Percentiles rank a stretch among this genome's conserved stretches.
These are phyloP conservation scores for Vararia minispora DNA, from an alignment of 768 basidiomycete species.

Conservation along the genomic window DNA sequence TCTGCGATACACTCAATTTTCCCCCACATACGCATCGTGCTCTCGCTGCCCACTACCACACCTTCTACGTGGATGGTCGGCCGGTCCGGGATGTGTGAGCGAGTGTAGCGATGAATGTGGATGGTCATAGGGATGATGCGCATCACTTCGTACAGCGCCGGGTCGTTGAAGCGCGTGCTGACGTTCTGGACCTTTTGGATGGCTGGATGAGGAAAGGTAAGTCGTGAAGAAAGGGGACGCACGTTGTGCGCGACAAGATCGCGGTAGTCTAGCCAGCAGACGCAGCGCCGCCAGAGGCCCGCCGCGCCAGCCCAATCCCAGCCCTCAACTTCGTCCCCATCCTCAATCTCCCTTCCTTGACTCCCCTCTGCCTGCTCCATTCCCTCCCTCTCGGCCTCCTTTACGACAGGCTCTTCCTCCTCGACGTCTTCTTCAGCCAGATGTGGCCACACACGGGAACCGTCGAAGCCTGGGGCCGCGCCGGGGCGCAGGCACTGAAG, in stretches of 20 bases:
- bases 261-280: conserved; percentile 50
- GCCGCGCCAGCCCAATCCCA: conserved; percentile 53
- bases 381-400: not conserved
- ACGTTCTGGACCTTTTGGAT: conserved; percentile 4
- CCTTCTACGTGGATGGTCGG: conserved; percentile 44
- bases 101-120: conserved; percentile 20
- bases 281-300: conserved; percentile 45
- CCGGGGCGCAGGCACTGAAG: conserved; percentile 19
- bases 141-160: conserved; percentile 30
- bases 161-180: conserved; percentile 20
- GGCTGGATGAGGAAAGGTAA: not conserved
- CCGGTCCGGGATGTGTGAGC: conserved; percentile 21
- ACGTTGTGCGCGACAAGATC: conserved; percentile 37
- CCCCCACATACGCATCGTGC: conserved; percentile 29
- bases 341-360: not conserved
- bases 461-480: conserved; percentile 16
- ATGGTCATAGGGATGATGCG: conserved; percentile 44
- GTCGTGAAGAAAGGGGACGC: not conserved
- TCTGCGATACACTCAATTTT: conserved; percentile 37
- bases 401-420: not conserved
- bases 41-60: conserved; percentile 29
- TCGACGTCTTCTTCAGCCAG: not conserved
- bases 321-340: conserved; percentile 23
- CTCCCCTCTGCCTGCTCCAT: not conserved
- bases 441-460: not conserved